Conservation (phyloP, 1,284 basidiomycete genomes). For the Microbotryomycetes sp. region DNA sequence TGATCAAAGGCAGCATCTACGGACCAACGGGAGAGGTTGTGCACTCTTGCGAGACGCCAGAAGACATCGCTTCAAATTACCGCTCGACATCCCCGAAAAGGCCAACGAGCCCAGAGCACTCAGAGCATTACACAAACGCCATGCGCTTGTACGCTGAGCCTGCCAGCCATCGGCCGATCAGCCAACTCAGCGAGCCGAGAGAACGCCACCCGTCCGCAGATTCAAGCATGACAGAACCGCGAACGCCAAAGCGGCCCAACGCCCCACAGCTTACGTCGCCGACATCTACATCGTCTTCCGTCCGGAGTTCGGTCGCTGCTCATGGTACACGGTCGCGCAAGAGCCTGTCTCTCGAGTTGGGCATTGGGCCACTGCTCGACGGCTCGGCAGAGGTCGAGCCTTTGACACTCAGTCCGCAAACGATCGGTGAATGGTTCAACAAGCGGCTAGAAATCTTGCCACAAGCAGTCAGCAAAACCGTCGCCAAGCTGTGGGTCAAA, state of each 20-base stretch:
- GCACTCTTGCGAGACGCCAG: too few species aligned
- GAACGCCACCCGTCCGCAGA: background rate
- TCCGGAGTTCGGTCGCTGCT: background rate
- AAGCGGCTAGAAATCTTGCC: conserved; percentile 43
- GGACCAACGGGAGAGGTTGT: background rate
- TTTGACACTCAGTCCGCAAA: conserved; percentile 28
- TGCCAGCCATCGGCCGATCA: background rate
- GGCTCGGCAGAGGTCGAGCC: background rate
- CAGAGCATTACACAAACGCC: background rate
- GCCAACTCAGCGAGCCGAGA: background rate
- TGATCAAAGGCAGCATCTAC: background rate
- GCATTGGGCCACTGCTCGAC: background rate
- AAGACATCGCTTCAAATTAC: background rate
- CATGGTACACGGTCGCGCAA: background rate
- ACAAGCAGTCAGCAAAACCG: conserved; percentile 48
- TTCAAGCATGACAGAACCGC: background rate
- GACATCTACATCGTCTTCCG: background rate
- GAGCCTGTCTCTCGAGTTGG: background rate
- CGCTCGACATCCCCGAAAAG: background rate
- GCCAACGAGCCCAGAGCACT: background rate
- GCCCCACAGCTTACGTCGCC: background rate
- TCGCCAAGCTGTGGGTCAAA: conserved; percentile 50
- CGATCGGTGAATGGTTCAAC: conserved; percentile 37
- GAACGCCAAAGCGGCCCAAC: background rate
- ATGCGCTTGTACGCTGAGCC: background rate